phyloP scores from a whole-genome alignment of 1,284 basidiomycete species.

The Xerocomus nothofagi region DNA sequence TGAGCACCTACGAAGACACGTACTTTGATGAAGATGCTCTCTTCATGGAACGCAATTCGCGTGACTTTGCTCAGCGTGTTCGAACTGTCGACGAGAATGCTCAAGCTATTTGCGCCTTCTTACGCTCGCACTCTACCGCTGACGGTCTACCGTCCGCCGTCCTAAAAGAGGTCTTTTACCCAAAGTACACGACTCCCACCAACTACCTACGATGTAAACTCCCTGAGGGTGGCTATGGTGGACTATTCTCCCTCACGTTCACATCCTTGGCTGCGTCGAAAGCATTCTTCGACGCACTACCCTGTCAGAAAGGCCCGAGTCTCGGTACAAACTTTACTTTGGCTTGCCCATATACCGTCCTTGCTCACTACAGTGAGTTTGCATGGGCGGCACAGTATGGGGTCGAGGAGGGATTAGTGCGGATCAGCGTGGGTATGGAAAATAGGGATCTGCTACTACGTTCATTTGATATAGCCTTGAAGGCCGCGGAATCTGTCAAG shows the following conservation, averaged over 20 bases:
- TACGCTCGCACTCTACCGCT: conserved; percentile 61
- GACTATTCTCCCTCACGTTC: conserved; percentile 92
- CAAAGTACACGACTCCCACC: conserved; percentile 75
- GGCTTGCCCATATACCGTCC: conserved; percentile 89
- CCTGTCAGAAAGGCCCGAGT: conserved; percentile 89
- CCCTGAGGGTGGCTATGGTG: conserved; percentile 78
- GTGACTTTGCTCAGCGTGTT: conserved; percentile 84
- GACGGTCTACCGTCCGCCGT: conserved; percentile 36
- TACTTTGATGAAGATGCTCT: conserved; percentile 94
- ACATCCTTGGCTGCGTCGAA: conserved; percentile 62
- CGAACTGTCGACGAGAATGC: conserved; percentile 82
- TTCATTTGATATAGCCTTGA: conserved; percentile 68
- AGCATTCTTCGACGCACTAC: conserved; percentile 87
- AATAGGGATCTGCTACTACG: conserved; percentile 59
- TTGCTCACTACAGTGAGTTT: conserved; percentile 91
- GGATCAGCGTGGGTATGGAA: conserved; percentile 92
- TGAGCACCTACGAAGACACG: conserved; percentile 80
- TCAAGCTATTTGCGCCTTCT: conserved; percentile 77
- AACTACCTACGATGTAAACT: conserved; percentile 72
- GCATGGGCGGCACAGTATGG: conserved; percentile 91
- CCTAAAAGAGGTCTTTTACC: conserved; percentile 88
- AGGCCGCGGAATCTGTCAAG: conserved; percentile 55
- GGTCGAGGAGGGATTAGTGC: conserved; percentile 82
- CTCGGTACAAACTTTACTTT: conserved; percentile 97
- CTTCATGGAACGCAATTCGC: conserved; percentile 97